Evolutionary conservation across 495 filamentous ascomycete genomes (phyloP).

Genomic region (Tuber aestivum): DNA sequence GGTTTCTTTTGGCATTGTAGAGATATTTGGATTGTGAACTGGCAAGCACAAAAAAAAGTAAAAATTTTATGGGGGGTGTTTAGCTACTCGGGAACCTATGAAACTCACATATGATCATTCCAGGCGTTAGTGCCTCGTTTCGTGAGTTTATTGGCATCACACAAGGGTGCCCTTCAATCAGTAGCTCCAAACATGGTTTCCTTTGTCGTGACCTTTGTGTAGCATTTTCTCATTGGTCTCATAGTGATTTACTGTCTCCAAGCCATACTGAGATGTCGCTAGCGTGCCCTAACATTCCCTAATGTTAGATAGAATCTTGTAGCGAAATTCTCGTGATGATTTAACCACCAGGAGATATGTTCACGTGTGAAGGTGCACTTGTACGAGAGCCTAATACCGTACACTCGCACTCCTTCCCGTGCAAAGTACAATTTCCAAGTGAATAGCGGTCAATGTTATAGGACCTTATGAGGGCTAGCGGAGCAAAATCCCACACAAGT

Average conservation of each 20-base stretch:
- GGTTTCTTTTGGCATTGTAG: not conserved
- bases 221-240: not conserved
- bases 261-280: not conserved
- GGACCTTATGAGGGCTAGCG: accelerated
- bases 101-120: not conserved
- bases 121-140: not conserved
- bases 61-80: not conserved
- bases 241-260: not conserved
- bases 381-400: not conserved
- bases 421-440: not conserved
- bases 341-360: not conserved
- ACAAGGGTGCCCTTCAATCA: not conserved
- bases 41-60: not conserved
- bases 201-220: not conserved
- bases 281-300: not conserved
- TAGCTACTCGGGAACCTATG: not conserved
- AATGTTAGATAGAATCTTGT: not conserved
- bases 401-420: not conserved
- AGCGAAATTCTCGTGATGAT: not conserved
- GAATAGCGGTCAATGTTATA: not conserved
- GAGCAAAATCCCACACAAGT: not conserved
- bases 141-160: not conserved
- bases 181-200: not conserved
- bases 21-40: not conserved
- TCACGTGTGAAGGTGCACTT: not conserved